These are phyloP conservation scores for Metschnikowia lochheadii DNA, from an alignment of 805 yeast genomes.

Conservation along the genomic window DNA sequence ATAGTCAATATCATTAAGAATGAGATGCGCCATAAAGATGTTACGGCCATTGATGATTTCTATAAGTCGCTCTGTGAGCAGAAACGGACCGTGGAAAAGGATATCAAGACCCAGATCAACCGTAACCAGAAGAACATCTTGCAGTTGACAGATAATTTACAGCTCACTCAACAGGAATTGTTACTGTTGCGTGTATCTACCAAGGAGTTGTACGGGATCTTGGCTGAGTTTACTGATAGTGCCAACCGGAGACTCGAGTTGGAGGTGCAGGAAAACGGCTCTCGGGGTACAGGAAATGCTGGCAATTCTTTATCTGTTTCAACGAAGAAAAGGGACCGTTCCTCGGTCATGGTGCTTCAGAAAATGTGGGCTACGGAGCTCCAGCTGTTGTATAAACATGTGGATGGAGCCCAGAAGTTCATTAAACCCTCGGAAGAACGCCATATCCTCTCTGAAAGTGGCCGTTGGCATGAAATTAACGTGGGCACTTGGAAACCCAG, in stretches of 20 bases:
- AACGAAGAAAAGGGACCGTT: constrained; percentile 49
- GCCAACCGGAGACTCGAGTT: constrained; percentile 55
- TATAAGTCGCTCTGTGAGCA: constrained; percentile 50
- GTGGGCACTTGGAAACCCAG: constrained; percentile 80
- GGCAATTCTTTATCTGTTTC: constrained; percentile 9
- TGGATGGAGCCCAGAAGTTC: constrained; percentile 85
- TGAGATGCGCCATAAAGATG: constrained; percentile 61
- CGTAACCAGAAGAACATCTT: constrained; percentile 61
- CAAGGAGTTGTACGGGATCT: constrained; percentile 54
- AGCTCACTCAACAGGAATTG: constrained; percentile 61
- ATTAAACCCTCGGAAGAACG: constrained; percentile 74
- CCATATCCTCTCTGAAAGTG: constrained; percentile 74
- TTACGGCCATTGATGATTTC: constrained; percentile 67
- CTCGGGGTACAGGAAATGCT: background rate
- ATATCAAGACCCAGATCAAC: constrained; percentile 55
- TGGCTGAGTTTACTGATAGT: constrained; percentile 53
- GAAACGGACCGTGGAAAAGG: constrained; percentile 47
- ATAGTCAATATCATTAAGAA: constrained; percentile 18
- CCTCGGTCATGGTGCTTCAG: constrained; percentile 68
- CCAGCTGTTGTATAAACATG: constrained; percentile 67
- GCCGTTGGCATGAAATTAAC: constrained; percentile 83
- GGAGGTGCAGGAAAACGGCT: constrained; percentile 9
- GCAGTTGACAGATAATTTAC: constrained; percentile 56
- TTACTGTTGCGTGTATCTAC: constrained; percentile 57
- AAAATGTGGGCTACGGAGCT: constrained; percentile 78